A percentile compares a stretch with the other conserved stretches of the same genome.
These are phyloP conservation scores for Brassica rapa DNA, from an alignment of 345 rosid genomes.

Conservation along the genomic window DNA sequence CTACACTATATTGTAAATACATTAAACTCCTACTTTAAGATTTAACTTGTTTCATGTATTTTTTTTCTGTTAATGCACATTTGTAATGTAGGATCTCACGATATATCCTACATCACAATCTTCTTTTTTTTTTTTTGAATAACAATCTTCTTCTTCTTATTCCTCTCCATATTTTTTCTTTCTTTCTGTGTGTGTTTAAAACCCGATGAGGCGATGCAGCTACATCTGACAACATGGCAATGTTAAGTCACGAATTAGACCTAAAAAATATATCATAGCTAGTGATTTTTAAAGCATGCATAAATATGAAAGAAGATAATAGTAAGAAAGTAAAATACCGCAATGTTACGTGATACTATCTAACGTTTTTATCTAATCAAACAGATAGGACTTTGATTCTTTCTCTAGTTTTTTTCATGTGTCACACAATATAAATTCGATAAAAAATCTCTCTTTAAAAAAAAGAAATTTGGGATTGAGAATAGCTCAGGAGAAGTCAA, in stretches of 20 bases:
- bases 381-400: too few relatives aligned
- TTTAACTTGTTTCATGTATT: background rate
- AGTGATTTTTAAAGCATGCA: background rate
- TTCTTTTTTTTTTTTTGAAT: too few relatives aligned
- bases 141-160: background rate
- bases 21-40: background rate
- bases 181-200: background rate
- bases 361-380: too few relatives aligned
- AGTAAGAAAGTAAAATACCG: background rate
- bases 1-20: background rate
- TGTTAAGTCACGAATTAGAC: background rate
- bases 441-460: too few relatives aligned
- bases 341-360: too few relatives aligned
- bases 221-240: background rate
- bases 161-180: background rate
- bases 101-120: background rate
- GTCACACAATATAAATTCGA: too few relatives aligned
- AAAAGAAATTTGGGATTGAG: too few relatives aligned
- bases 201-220: background rate
- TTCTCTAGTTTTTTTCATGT: too few relatives aligned
- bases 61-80: background rate
- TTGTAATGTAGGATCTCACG: background rate
- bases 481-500: too few relatives aligned
- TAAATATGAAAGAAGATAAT: background rate
- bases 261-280: background rate